Evolutionary conservation across 1,139 yeast species (phyloP).

Genomic region (Meyerozyma guilliermondii): DNA sequence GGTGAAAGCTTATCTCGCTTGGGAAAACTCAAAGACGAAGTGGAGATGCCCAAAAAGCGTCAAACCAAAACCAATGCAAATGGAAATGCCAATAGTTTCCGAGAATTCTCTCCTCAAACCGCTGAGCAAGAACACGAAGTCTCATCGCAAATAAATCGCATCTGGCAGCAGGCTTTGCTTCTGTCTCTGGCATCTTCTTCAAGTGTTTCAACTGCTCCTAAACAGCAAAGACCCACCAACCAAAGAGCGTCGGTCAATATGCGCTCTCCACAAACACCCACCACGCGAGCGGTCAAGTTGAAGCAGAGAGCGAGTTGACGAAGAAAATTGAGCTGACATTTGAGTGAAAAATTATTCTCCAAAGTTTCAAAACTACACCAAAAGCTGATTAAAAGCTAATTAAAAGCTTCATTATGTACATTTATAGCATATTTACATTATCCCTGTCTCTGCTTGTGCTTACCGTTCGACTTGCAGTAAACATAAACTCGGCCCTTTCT

Average conservation of each 20-base stretch:
- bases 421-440: constrained; percentile 19
- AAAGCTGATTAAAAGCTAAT: background rate
- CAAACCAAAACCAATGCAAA: constrained; percentile 3
- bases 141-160: constrained; percentile 19
- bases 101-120: constrained; percentile 29
- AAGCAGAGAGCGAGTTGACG: background rate
- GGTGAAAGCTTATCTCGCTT: constrained; percentile 55
- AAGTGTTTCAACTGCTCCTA: constrained; percentile 7
- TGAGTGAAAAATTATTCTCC: no score
- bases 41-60: constrained; percentile 11
- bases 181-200: constrained; percentile 13
- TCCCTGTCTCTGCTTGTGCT: constrained; percentile 97
- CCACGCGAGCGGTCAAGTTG: constrained; percentile 35
- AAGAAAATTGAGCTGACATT: background rate
- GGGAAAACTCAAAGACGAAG: constrained; percentile 11
- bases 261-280: constrained; percentile 26
- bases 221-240: constrained; percentile 4
- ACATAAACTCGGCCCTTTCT: constrained; percentile 93
- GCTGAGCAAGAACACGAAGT: constrained; percentile 31
- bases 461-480: constrained; percentile 86
- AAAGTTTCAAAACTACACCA: background rate
- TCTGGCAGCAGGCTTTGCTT: constrained; percentile 42
- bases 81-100: constrained; percentile 25
- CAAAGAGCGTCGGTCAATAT: constrained; percentile 4
- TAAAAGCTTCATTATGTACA: constrained; percentile 1